Percentiles rank a stretch among this genome's conserved stretches.
Evolutionary conservation across 2,329 filamentous ascomycete species (phyloP).

Genomic region (Pseudocercospora pini-densiflorae): DNA sequence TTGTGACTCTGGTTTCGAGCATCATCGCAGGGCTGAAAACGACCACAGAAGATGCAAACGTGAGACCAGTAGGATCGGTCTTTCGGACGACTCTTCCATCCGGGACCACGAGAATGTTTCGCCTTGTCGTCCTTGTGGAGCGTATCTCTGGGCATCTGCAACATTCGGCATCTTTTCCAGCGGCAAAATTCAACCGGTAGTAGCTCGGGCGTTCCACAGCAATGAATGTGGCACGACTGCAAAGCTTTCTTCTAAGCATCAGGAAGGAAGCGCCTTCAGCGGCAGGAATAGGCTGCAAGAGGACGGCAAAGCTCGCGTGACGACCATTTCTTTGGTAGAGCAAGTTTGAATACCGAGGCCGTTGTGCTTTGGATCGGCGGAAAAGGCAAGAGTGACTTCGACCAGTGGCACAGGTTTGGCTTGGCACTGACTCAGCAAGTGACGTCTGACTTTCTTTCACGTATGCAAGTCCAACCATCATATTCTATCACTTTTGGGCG

Average conservation of each 20-base stretch:
- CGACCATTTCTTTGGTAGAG: background rate
- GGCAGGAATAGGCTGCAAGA: background rate
- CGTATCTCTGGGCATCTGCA: background rate
- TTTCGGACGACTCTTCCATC: background rate
- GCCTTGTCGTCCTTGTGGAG: background rate
- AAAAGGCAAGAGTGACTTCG: background rate
- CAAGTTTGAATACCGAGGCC: background rate
- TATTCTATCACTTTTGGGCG: background rate
- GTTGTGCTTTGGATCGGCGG: background rate
- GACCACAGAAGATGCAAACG: background rate
- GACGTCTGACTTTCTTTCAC: background rate
- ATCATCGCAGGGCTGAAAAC: background rate
- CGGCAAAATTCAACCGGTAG: background rate
- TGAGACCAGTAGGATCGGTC: background rate
- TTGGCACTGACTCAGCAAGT: background rate
- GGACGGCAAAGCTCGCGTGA: background rate
- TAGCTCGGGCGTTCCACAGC: background rate
- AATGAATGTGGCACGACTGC: background rate
- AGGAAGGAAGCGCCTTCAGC: background rate
- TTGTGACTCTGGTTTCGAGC: background rate
- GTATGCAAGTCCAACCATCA: background rate
- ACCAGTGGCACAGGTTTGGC: background rate
- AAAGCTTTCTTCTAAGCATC: background rate
- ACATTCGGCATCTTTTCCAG: background rate
- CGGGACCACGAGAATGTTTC: background rate